A percentile compares a stretch with the other conserved stretches of the same genome.
Conservation (phyloP, 306 rosid genomes). For the barrel medic (Medicago truncatula) region MtrunA17r5.0-ANR NC_053045.1:59502001-59502500, state of each 20-base stretch:
- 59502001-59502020: conserved; percentile 2
- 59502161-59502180: conserved; percentile 21
- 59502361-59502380: not conserved
- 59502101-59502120: conserved; percentile 23
- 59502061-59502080: conserved; percentile 18
- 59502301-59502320: conserved; percentile 28
- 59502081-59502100: not conserved
- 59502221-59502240: conserved; percentile 84
- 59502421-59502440: conserved; percentile 98
- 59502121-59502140: conserved; percentile 28
- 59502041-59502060: conserved; percentile 25
- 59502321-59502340: conserved; percentile 18
- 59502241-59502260: conserved; percentile 96
- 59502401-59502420: conserved; percentile 95
- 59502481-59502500: conserved; percentile 86
- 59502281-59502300: conserved; percentile 32
- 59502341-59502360: conserved; percentile 26
- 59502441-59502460: conserved; percentile 76
- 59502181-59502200: conserved; percentile 61
- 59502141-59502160: conserved; percentile 15
- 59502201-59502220: conserved; percentile 81
- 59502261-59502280: conserved; percentile 94
- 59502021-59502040: conserved; percentile 10
- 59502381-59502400: not conserved
- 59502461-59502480: conserved; percentile 91